phyloP scores from a whole-genome alignment of 805 yeast genomes.

The Blastobotrys attinorum region DNA sequence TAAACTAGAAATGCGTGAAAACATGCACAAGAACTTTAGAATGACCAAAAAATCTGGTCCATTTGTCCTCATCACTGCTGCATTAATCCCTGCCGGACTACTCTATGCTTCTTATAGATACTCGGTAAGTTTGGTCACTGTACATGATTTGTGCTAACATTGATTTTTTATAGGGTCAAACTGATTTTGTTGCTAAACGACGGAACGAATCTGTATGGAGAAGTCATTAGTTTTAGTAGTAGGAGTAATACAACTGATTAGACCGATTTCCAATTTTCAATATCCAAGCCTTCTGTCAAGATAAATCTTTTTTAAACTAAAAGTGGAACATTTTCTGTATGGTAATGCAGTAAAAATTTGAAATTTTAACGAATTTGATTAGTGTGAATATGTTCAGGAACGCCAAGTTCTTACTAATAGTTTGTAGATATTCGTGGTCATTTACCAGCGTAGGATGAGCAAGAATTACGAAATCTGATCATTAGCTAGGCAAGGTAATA shows the following conservation, averaged over 20 bases:
- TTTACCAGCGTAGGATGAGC: too few relatives aligned
- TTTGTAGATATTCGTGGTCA: too few relatives aligned
- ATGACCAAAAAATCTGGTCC: conserved; percentile 24
- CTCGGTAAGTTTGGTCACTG: conserved; percentile 5
- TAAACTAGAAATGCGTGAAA: conserved; percentile 24
- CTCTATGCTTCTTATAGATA: neutral
- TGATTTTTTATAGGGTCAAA: conserved; percentile 10
- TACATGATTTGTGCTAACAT: too few relatives aligned
- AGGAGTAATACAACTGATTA: neutral
- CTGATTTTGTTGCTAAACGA: conserved; percentile 18
- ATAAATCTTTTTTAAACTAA: too few relatives aligned
- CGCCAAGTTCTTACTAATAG: too few relatives aligned
- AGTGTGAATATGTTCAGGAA: too few relatives aligned
- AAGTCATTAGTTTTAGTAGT: neutral
- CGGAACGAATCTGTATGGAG: conserved; percentile 19
- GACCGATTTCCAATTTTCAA: neutral
- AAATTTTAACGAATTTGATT: too few relatives aligned
- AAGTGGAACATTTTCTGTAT: too few relatives aligned
- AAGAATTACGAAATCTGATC: too few relatives aligned
- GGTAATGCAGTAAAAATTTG: too few relatives aligned
- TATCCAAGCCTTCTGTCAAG: too few relatives aligned
- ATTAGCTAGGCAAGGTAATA: too few relatives aligned
- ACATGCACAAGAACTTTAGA: conserved; percentile 24
- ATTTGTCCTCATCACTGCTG: conserved; percentile 25
- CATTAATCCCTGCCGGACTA: conserved; percentile 14